These are phyloP conservation scores for Schizosaccharomyces cryophilus DNA, from an alignment of 805 yeast species.

Conservation along the genomic window DNA sequence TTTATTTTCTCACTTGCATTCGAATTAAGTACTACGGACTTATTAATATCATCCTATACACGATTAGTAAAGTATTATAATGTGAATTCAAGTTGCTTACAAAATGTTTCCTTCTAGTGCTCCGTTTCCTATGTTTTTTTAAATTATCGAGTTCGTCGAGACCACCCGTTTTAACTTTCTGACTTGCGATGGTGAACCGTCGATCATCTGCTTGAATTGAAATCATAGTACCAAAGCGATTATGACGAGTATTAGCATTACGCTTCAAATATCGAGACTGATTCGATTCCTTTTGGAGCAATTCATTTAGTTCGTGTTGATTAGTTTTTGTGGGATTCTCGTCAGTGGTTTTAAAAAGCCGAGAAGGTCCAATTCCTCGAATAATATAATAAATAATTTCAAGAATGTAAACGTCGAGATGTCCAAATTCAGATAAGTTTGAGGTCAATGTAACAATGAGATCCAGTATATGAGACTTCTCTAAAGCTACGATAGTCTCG, in stretches of 20 bases:
- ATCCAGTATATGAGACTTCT: slow-evolving; percentile 46
- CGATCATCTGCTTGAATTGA: slow-evolving; percentile 32
- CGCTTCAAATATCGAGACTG: slow-evolving; percentile 24
- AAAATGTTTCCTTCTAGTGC: neutral
- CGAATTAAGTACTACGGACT: slow-evolving; percentile 12
- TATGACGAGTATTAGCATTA: slow-evolving; percentile 49
- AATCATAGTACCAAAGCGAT: slow-evolving; percentile 68
- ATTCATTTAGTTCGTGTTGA: slow-evolving; percentile 14
- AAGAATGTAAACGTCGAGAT: slow-evolving; percentile 36
- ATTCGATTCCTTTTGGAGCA: slow-evolving; percentile 37
- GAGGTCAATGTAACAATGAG: slow-evolving; percentile 49
- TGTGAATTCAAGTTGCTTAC: neutral
- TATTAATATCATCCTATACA: slow-evolving; percentile 4
- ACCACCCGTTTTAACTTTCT: slow-evolving; percentile 28
- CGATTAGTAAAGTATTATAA: no score
- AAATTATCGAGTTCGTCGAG: slow-evolving; percentile 41
- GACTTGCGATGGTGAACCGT: slow-evolving; percentile 48
- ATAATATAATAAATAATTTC: slow-evolving; percentile 46
- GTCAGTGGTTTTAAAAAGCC: slow-evolving; percentile 6
- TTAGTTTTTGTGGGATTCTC: no score
- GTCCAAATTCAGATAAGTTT: slow-evolving; percentile 34
- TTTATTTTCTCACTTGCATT: neutral
- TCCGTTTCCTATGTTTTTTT: slow-evolving; percentile 31
- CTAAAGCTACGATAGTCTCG: slow-evolving; percentile 29
- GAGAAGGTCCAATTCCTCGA: slow-evolving; percentile 27